phyloP scores from a whole-genome alignment of 108 stramenopile species.

The Thalassiosira profunda region DNA sequence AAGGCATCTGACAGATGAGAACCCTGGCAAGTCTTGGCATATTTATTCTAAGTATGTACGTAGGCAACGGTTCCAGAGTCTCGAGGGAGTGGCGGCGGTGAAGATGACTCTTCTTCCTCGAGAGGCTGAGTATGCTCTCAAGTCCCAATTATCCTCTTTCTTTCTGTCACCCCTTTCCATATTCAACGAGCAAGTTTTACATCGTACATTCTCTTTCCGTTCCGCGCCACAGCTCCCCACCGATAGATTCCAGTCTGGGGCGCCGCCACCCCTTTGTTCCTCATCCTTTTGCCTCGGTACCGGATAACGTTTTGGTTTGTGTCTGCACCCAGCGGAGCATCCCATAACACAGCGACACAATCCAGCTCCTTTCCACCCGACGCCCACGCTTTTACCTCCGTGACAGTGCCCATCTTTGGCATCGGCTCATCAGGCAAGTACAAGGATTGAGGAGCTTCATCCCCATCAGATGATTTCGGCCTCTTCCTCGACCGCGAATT shows the following conservation, averaged over 20 bases:
- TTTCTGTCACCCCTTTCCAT: background rate
- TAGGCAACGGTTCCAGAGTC: no score
- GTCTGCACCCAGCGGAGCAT: background rate
- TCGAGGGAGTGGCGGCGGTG: no score
- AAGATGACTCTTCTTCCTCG: no score
- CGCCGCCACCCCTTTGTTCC: background rate
- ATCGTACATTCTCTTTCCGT: slow-evolving; percentile 55
- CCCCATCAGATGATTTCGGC: background rate
- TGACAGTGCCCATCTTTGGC: slow-evolving; percentile 43
- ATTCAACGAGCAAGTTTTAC: slow-evolving; percentile 30
- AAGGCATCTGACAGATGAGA: no score
- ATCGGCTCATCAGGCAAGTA: background rate
- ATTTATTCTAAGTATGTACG: no score
- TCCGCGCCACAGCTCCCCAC: slow-evolving; percentile 54
- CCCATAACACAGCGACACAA: slow-evolving; percentile 66
- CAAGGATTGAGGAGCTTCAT: no score
- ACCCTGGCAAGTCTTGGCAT: no score
- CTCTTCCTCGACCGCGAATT: background rate
- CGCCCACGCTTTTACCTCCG: slow-evolving; percentile 58
- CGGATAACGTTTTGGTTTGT: background rate
- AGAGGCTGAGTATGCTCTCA: no score
- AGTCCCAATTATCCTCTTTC: no score
- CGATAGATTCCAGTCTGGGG: slow-evolving; percentile 55
- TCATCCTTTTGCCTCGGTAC: background rate
- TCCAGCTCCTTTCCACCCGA: slow-evolving; percentile 48